Conservation (phyloP, 345 rosid genomes). For the Eutrema yunnanense region DNA sequence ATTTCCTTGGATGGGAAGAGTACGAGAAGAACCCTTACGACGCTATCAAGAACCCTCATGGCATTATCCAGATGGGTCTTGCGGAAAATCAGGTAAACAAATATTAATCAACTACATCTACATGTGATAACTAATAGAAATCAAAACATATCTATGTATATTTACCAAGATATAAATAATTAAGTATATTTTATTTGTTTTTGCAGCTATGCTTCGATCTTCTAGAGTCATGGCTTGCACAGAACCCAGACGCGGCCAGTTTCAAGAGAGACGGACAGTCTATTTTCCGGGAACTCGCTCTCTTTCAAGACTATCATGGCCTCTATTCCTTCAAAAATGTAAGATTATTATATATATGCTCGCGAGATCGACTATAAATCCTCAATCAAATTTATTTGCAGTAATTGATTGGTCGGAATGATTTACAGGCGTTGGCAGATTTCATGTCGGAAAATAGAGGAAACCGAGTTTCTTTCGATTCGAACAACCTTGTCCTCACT, state of each 20-base stretch:
- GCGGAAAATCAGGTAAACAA: constrained; percentile 64
- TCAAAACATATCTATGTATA: not conserved
- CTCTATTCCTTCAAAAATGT: constrained; percentile 58
- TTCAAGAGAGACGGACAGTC: constrained; percentile 53
- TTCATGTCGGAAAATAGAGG: constrained; percentile 73
- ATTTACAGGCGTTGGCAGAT: constrained; percentile 48
- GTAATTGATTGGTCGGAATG: not conserved
- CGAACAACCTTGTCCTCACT: constrained; percentile 48
- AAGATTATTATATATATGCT: not conserved
- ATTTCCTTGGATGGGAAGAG: constrained; percentile 40
- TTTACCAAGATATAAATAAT: not conserved
- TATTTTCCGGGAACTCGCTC: constrained; percentile 65
- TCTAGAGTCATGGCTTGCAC: constrained; percentile 58
- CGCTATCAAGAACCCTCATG: constrained; percentile 44
- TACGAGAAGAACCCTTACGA: constrained; percentile 72
- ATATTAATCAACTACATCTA: not conserved
- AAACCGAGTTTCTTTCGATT: constrained; percentile 50
- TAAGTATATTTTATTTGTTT: not conserved
- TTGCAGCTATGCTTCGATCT: constrained; percentile 56
- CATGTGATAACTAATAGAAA: not conserved
- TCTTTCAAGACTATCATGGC: constrained; percentile 78
- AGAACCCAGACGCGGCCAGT: constrained; percentile 48
- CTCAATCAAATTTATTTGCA: not conserved
- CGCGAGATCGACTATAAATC: not conserved
- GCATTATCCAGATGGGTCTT: constrained; percentile 77